Evolutionary conservation across 75 land plant genomes (phyloP).

Genomic region (Sequoia sempervirens): DNA sequence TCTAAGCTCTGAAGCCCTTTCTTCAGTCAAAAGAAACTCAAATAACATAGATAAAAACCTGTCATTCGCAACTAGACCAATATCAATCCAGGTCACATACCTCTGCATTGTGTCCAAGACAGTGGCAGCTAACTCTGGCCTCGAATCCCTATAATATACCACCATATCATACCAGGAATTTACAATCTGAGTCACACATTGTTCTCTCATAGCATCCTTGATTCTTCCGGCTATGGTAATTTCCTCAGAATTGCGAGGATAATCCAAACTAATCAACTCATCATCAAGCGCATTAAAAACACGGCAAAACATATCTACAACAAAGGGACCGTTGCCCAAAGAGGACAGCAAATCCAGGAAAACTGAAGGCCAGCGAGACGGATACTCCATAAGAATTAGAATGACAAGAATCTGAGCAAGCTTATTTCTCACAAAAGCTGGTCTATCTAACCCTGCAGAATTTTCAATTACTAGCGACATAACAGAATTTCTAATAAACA

Average conservation of each 20-base stretch:
- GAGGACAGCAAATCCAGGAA: slow-evolving; percentile 64
- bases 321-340: slow-evolving; percentile 53
- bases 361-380: slow-evolving; percentile 69
- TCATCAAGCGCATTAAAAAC: slow-evolving; percentile 78
- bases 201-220: slow-evolving; percentile 94
- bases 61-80: slow-evolving; percentile 83
- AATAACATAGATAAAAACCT: slow-evolving; percentile 74
- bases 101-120: slow-evolving; percentile 76
- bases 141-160: slow-evolving; percentile 53
- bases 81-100: slow-evolving; percentile 92
- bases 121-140: slow-evolving; percentile 50
- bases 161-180: slow-evolving; percentile 81
- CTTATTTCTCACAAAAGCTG: slow-evolving; percentile 84
- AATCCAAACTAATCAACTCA: slow-evolving; percentile 83
- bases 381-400: slow-evolving; percentile 78
- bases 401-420: slow-evolving; percentile 84
- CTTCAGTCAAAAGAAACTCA: slow-evolving; percentile 56
- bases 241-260: slow-evolving; percentile 60
- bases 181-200: slow-evolving; percentile 83
- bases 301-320: slow-evolving; percentile 87
- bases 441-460: slow-evolving; percentile 35
- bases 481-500: slow-evolving; percentile 52
- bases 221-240: slow-evolving; percentile 49
- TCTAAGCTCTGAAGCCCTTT: slow-evolving; percentile 45
- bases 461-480: slow-evolving; percentile 34